Evolutionary conservation across 305 asterid species (phyloP).

Genomic region (Caryopteris hybrid): DNA sequence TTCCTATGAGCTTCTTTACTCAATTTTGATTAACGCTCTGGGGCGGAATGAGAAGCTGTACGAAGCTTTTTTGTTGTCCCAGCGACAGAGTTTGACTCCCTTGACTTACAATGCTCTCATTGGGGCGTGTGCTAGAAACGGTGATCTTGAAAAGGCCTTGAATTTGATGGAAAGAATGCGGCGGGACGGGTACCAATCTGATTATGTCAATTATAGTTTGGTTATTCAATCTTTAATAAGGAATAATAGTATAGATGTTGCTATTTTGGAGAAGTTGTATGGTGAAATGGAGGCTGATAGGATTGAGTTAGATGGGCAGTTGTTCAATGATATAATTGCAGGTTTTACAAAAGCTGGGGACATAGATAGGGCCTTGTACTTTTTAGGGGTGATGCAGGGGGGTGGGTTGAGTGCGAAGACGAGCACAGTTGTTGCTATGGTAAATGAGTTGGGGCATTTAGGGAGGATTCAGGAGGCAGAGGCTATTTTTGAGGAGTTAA

Average conservation of each 20-base stretch:
- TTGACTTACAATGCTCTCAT: slow-evolving; percentile 87
- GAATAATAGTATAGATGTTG: slow-evolving; percentile 49
- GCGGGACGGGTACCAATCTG: slow-evolving; percentile 78
- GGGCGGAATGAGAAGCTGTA: slow-evolving; percentile 78
- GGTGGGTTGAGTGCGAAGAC: slow-evolving; percentile 73
- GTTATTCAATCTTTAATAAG: slow-evolving; percentile 73
- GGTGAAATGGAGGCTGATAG: slow-evolving; percentile 64
- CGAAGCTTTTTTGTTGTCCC: slow-evolving; percentile 83
- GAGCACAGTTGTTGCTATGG: slow-evolving; percentile 54
- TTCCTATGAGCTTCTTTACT: slow-evolving; percentile 83
- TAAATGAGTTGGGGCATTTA: slow-evolving; percentile 60
- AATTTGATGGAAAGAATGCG: slow-evolving; percentile 83
- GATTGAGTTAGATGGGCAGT: slow-evolving; percentile 77
- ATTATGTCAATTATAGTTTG: slow-evolving; percentile 82
- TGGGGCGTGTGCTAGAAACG: slow-evolving; percentile 93
- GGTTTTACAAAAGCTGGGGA: slow-evolving; percentile 86
- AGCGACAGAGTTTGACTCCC: slow-evolving; percentile 73
- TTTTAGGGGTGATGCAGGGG: slow-evolving; percentile 72
- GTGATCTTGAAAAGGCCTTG: slow-evolving; percentile 81
- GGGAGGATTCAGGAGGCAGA: slow-evolving; percentile 95
- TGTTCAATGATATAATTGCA: slow-evolving; percentile 68
- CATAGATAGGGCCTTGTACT: slow-evolving; percentile 57
- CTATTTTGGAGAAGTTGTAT: slow-evolving; percentile 60
- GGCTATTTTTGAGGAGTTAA: slow-evolving; percentile 84
- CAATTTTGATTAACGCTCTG: slow-evolving; percentile 76